A percentile compares a stretch with the other conserved stretches of the same genome.
Conservation (phyloP, 345 rosid genomes). For the Pseudoturritis turrita region DNA sequence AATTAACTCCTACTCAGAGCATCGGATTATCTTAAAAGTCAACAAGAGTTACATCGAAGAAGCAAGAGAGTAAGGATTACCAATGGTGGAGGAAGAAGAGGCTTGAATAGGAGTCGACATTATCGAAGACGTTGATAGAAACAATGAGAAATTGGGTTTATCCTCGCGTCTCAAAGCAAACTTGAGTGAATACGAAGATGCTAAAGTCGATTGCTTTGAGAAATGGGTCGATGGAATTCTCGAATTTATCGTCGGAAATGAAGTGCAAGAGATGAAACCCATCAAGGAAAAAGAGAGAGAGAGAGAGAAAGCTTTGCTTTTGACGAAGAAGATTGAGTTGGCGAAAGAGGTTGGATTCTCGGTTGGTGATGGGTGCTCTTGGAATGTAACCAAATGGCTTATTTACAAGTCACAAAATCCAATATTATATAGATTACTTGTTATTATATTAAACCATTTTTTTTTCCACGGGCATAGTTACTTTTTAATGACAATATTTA, state of each 20-base stretch:
- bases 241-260: slow-evolving; percentile 3
- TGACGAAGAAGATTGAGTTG: slow-evolving; percentile 6
- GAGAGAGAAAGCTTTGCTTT: neutral
- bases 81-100: slow-evolving; percentile 47
- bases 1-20: neutral
- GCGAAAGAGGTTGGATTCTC: neutral
- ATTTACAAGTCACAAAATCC: slow-evolving; percentile 11
- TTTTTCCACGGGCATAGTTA: too few species aligned
- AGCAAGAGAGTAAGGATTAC: slow-evolving; percentile 27
- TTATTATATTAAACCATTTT: too few species aligned
- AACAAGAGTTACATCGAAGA: neutral
- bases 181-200: slow-evolving; percentile 7
- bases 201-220: neutral
- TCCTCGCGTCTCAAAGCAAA: slow-evolving; percentile 16
- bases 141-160: slow-evolving; percentile 12
- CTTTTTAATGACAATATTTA: too few species aligned
- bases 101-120: slow-evolving; percentile 43
- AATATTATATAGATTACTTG: neutral
- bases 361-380: slow-evolving; percentile 9
- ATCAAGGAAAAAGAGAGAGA: neutral
- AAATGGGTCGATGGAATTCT: slow-evolving; percentile 13
- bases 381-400: slow-evolving; percentile 5
- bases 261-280: slow-evolving; percentile 41
- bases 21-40: slow-evolving; percentile 1
- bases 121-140: slow-evolving; percentile 25